Evolutionary conservation across 75 land plant species (phyloP).

Genomic region (Larix kaempferi): DNA sequence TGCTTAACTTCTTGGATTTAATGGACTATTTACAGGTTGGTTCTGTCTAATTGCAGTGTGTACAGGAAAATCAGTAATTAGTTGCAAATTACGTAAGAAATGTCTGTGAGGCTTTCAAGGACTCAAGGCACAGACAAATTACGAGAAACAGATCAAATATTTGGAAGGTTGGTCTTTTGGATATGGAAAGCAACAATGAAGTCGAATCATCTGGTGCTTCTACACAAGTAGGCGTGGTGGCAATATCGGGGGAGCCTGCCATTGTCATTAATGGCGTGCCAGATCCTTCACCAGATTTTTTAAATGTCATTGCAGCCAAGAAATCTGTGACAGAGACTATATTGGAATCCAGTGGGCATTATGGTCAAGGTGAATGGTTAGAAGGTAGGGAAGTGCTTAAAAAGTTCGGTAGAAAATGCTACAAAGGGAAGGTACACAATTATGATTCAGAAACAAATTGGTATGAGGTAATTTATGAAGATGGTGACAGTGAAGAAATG

Average conservation of each 20-base stretch:
- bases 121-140: slow-evolving; percentile 6
- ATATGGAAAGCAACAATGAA: not conserved
- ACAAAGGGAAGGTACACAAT: slow-evolving; percentile 37
- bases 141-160: not conserved
- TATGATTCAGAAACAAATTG: slow-evolving; percentile 68
- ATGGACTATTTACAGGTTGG: not conserved
- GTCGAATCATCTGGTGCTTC: not conserved
- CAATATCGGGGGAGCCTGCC: slow-evolving; percentile 59
- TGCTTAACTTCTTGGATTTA: no score
- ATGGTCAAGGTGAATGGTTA: slow-evolving; percentile 47
- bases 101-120: not conserved
- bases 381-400: slow-evolving; percentile 65
- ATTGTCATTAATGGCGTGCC: slow-evolving; percentile 65
- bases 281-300: slow-evolving; percentile 8
- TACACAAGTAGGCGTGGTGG: slow-evolving; percentile 6
- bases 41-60: not conserved
- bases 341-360: slow-evolving; percentile 6
- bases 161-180: not conserved
- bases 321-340: not conserved
- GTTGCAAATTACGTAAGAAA: not conserved
- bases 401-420: slow-evolving; percentile 48
- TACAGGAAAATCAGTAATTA: not conserved
- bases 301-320: slow-evolving; percentile 5
- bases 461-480: slow-evolving; percentile 86
- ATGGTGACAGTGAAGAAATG: slow-evolving; percentile 86